Percentiles rank a stretch among this genome's conserved stretches.
Evolutionary conservation across 148 eudicot genomes (phyloP).

Genomic region (Drosera capensis): DNA sequence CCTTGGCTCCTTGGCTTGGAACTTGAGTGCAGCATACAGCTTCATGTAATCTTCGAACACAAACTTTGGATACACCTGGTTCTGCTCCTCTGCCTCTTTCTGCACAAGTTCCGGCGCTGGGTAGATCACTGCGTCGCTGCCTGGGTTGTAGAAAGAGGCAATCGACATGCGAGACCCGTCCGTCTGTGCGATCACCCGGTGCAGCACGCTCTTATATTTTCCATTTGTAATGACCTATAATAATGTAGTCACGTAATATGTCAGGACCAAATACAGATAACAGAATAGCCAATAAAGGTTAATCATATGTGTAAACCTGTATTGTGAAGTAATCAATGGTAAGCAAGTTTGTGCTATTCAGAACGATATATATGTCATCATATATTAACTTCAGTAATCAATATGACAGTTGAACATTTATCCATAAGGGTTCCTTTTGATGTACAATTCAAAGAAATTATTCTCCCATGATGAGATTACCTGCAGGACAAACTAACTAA

Average conservation of each 20-base stretch:
- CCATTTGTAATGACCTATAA: conserved; percentile 46
- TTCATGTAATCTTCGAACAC: conserved; percentile 38
- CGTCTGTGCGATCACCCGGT: conserved; percentile 33
- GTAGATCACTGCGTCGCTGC: conserved; percentile 37
- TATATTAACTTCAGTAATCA: too few species aligned
- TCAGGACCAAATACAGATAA: too few species aligned
- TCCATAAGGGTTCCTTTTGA: too few species aligned
- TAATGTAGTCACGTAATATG: not conserved
- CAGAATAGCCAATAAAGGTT: too few species aligned
- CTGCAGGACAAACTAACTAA: too few species aligned
- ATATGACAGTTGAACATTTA: too few species aligned
- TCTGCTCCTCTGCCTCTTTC: conserved; percentile 15
- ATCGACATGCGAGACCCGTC: conserved; percentile 40
- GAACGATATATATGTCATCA: too few species aligned
- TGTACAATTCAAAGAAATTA: not conserved
- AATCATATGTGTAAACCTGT: too few species aligned
- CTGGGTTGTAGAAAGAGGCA: conserved; percentile 49
- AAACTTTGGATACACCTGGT: conserved; percentile 31
- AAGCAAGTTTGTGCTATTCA: too few species aligned
- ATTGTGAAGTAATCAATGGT: too few species aligned
- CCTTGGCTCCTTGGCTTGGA: too few species aligned
- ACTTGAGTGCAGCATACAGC: conserved; percentile 24
- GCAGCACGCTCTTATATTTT: conserved; percentile 37
- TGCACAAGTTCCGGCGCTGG: conserved; percentile 29
- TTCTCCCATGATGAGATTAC: not conserved